These are phyloP conservation scores for Pseudofabraea citricarpa DNA, from an alignment of 2,329 filamentous ascomycete genomes.

Conservation along the genomic window DNA sequence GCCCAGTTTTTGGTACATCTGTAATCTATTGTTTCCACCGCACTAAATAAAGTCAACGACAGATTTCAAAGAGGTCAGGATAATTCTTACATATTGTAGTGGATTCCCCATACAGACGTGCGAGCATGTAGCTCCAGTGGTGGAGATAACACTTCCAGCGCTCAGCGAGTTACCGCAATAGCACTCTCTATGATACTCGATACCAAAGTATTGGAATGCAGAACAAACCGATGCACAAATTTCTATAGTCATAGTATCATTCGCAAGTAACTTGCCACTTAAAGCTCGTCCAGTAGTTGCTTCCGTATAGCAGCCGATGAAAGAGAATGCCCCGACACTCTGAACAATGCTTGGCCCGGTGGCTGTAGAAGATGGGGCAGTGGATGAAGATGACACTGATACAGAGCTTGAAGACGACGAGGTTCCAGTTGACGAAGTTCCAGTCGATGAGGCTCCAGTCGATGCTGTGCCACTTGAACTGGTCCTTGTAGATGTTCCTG, in stretches of 20 bases:
- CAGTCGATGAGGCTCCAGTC: neutral
- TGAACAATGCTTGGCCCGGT: slow-evolving; percentile 7
- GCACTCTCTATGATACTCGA: slow-evolving; percentile 30
- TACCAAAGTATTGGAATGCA: slow-evolving; percentile 23
- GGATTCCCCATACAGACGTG: slow-evolving; percentile 17
- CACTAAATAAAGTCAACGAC: slow-evolving; percentile 10
- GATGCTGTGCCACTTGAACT: neutral
- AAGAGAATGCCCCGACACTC: slow-evolving; percentile 7
- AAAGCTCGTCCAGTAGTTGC: slow-evolving; percentile 22
- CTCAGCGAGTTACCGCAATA: slow-evolving; percentile 22
- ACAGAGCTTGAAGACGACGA: neutral
- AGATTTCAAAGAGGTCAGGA: slow-evolving; percentile 1
- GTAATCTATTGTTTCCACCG: slow-evolving; percentile 16
- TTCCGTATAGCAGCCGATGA: slow-evolving; percentile 30
- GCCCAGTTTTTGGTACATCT: too few species aligned
- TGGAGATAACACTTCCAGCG: slow-evolving; percentile 13
- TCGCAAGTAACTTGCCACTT: slow-evolving; percentile 8
- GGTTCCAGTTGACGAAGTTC: neutral
- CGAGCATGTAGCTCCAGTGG: slow-evolving; percentile 19
- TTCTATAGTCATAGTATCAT: slow-evolving; percentile 22
- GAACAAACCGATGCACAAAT: slow-evolving; percentile 23
- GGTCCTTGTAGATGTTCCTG: neutral
- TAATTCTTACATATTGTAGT: slow-evolving; percentile 23
- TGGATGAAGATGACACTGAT: neutral
- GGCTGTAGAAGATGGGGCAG: slow-evolving; percentile 1